Percentiles rank a stretch among this genome's conserved stretches.
Conservation (phyloP, 208 protist species). For the Strigomonas culicis region DNA sequence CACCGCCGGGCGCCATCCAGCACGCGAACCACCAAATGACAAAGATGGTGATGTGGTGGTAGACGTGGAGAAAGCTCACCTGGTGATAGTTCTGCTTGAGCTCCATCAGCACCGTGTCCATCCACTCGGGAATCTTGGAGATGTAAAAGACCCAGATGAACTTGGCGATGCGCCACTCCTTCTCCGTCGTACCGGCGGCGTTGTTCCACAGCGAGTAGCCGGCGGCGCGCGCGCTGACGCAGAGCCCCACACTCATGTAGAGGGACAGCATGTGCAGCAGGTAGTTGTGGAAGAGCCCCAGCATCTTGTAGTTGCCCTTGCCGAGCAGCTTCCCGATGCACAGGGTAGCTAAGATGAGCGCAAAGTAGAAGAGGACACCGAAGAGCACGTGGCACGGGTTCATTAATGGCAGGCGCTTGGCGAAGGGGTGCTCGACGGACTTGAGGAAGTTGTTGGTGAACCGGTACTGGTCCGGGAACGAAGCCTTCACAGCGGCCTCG, state of each 20-base stretch:
- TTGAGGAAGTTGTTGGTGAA: constrained; percentile 17
- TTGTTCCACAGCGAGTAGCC: constrained; percentile 76
- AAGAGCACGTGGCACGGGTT: constrained; percentile 49
- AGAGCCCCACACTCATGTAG: constrained; percentile 70
- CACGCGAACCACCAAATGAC: constrained; percentile 68
- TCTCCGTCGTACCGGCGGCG: constrained; percentile 28
- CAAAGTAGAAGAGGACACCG: constrained; percentile 41
- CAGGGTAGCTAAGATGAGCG: constrained; percentile 24
- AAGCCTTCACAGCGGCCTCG: constrained; percentile 22
- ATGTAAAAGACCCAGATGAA: constrained; percentile 77
- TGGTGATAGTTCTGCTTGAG: constrained; percentile 77
- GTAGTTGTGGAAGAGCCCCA: constrained; percentile 68
- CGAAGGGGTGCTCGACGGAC: constrained; percentile 43
- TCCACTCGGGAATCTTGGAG: constrained; percentile 74
- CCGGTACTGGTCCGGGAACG: constrained; percentile 21
- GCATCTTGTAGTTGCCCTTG: constrained; percentile 38
- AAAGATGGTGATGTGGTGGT: constrained; percentile 77
- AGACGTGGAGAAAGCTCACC: constrained; percentile 77
- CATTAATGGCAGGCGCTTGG: constrained; percentile 40
- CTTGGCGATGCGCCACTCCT: constrained; percentile 62
- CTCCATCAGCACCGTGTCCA: constrained; percentile 73
- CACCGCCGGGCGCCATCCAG: constrained; percentile 45
- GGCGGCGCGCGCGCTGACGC: constrained; percentile 49
- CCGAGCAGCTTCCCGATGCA: constrained; percentile 37
- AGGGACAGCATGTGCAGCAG: constrained; percentile 54